Evolutionary conservation across 2,329 filamentous ascomycete genomes (phyloP), one percentile per base, ranked within the genome.

Genomic region (Fusarium coffeatum): DNA sequence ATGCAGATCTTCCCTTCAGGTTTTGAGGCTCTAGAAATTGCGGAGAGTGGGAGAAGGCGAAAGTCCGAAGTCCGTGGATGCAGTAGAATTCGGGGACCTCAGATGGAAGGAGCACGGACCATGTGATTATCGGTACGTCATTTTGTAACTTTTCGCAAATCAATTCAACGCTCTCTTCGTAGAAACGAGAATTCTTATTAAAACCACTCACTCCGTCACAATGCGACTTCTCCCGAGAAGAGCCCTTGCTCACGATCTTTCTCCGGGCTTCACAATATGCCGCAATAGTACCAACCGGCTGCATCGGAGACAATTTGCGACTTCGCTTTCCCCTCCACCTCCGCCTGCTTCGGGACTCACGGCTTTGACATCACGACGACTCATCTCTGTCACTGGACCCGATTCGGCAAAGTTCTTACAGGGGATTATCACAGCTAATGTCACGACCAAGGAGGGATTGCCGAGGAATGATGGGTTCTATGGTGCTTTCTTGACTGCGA

Each of bases 401-500:
- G 95, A 98, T 75, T 90, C 93, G 32, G 87, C 91, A 48, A 91
- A 91, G 72, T 98, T 94, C 80, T 87, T 99, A 4, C 94, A 98
- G 79, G 94, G 95, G 56, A 88, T 97, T 59, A 88, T 96, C 69
- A 97, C 95, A 2, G 88, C 91, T 68, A 80, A 76, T 45, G 71
- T 81, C 11, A 80, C 86, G 1, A 75, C 82, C 10, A 76, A 67
- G 27, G 69, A 82, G 63, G 76, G 80, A 65, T 65, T 76, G 37
- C 74, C 81, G 4, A 79, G 79, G 25, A 75, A 72, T 6, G 80
- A 82, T 1, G 90, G 89, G 6, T 90, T 92, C 78, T 98, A 97
- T 80, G 86, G 91, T 9, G 93, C 90, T 1, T 97, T 99, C 76
- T 85, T 99, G 43, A 97, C 92, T 72, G 93, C 95, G 10, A 88